These are phyloP conservation scores for Bryoerythrophyllum caledonicum DNA, from an alignment of 225 moss, liverwort and hornwort genomes.

Conservation along the genomic window DNA sequence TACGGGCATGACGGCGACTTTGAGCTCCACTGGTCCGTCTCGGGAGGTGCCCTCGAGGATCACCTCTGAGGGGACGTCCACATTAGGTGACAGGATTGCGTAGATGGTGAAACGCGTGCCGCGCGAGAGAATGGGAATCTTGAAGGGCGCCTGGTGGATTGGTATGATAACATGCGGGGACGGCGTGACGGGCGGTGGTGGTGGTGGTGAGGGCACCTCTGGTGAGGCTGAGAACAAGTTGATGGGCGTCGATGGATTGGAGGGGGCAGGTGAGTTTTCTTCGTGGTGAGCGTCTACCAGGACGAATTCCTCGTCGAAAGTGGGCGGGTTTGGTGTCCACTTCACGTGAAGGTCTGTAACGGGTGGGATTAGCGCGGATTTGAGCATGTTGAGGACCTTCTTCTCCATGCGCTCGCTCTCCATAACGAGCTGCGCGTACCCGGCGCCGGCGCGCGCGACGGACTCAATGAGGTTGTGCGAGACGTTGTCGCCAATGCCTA, in stretches of 20 bases:
- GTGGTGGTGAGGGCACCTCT: constrained; percentile 16
- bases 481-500: constrained; percentile 49
- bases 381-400: constrained; percentile 64
- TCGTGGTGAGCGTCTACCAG: constrained; percentile 30
- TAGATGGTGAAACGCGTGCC: constrained; percentile 45
- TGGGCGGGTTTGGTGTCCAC: constrained; percentile 21
- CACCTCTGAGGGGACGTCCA: constrained; percentile 20
- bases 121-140: constrained; percentile 41
- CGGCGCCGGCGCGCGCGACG: constrained; percentile 50
- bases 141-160: constrained; percentile 52
- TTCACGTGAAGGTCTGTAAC: constrained; percentile 36
- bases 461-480: constrained; percentile 58
- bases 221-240: constrained; percentile 17
- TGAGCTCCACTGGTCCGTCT: constrained; percentile 50
- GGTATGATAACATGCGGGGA: constrained; percentile 24
- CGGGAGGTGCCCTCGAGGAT: constrained; percentile 35
- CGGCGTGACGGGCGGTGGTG: constrained; percentile 22
- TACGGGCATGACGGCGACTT: constrained; percentile 23
- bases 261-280: constrained; percentile 8
- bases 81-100: constrained; percentile 33
- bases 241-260: constrained; percentile 16
- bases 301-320: constrained; percentile 16
- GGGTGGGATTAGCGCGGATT: constrained; percentile 43
- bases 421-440: constrained; percentile 54
- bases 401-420: constrained; percentile 53